phyloP scores from a whole-genome alignment of 228 moss, liverwort and hornwort species.

The Sphagnum magellanicum region DNA sequence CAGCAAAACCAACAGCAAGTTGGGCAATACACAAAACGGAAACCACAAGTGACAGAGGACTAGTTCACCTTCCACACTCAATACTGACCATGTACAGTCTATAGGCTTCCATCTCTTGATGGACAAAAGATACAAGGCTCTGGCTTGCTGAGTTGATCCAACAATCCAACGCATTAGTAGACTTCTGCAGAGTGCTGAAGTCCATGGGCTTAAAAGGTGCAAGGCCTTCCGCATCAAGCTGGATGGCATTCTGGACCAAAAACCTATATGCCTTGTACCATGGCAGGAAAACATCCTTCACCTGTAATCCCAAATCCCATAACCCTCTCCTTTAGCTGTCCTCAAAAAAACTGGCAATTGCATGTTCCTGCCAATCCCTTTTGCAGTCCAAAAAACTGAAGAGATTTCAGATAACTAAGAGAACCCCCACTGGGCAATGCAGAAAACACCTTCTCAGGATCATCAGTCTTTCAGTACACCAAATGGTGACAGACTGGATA shows the following conservation, averaged over 20 bases:
- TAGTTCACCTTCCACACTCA: no score
- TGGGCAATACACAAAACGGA: no score
- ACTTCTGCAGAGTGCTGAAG: constrained; percentile 49
- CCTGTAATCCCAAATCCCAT: constrained; percentile 22
- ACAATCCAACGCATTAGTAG: constrained; percentile 80
- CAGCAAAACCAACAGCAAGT: not conserved
- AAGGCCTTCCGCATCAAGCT: constrained; percentile 72
- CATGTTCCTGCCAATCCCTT: no score
- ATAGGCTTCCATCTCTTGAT: constrained; percentile 96
- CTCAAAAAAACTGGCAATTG: no score
- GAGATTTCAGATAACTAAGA: no score
- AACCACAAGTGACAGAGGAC: no score
- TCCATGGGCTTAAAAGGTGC: constrained; percentile 68
- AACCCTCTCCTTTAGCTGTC: no score
- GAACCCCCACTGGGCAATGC: no score
- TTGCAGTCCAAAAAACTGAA: no score
- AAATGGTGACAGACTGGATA: no score
- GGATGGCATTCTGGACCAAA: constrained; percentile 82
- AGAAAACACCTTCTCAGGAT: no score
- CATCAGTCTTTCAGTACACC: no score
- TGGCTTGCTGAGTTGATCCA: constrained; percentile 94
- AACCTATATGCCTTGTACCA: constrained; percentile 99
- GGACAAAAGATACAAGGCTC: constrained; percentile 88
- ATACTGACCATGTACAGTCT: constrained; percentile 75
- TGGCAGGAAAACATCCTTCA: constrained; percentile 95